phyloP scores from a whole-genome alignment of 306 rosid genomes.

The Glycine latifolia region DNA sequence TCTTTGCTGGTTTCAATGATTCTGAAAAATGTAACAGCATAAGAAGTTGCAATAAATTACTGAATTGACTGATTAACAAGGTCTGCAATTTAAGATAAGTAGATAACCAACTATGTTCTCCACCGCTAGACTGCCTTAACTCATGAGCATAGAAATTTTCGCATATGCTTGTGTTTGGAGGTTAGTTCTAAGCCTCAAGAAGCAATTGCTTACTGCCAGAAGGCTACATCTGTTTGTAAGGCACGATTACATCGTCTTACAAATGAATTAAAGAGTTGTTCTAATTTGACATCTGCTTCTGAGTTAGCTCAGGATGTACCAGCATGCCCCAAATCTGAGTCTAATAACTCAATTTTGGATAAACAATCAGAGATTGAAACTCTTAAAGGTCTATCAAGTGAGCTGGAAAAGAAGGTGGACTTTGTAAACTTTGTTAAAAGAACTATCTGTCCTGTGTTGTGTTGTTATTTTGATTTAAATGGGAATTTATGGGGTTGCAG shows the following conservation, averaged over 20 bases:
- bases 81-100: constrained; percentile 19
- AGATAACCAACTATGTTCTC: constrained; percentile 1
- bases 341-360: constrained; percentile 55
- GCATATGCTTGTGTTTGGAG: constrained; percentile 92
- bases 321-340: constrained; percentile 41
- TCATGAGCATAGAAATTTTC: constrained; percentile 71
- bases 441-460: neutral
- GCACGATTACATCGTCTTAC: constrained; percentile 68
- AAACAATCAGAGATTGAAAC: constrained; percentile 86
- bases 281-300: constrained; percentile 60
- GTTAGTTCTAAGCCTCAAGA: constrained; percentile 78
- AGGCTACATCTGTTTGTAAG: constrained; percentile 85
- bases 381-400: constrained; percentile 76
- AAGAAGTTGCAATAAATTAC: constrained; percentile 29
- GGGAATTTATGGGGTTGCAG: constrained; percentile 58
- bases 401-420: constrained; percentile 90
- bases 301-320: constrained; percentile 53
- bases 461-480: constrained; percentile 25
- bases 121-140: constrained; percentile 57
- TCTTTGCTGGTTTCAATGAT: constrained; percentile 19
- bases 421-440: neutral
- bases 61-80: constrained; percentile 29
- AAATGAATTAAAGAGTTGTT: constrained; percentile 60
- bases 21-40: constrained; percentile 5
- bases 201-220: constrained; percentile 79